phyloP scores from a whole-genome alignment of 1,139 yeast genomes.

The Geotrichum armillariae region DNA sequence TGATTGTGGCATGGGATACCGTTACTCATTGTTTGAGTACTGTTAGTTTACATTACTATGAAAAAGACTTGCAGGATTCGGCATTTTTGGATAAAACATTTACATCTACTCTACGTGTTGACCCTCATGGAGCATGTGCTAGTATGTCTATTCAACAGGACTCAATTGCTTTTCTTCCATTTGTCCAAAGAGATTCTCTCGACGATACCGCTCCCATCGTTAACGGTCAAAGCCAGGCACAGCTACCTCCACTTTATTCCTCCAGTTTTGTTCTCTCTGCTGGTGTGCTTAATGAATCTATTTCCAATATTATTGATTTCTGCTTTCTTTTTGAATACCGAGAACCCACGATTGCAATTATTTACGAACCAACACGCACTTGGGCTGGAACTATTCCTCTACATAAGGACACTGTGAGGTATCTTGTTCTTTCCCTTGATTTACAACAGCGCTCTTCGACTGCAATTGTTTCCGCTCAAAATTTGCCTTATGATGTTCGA shows the following conservation, averaged over 20 bases:
- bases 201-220: slow-evolving; percentile 25
- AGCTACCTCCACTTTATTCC: slow-evolving; percentile 27
- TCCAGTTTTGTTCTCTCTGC: slow-evolving; percentile 55
- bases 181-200: slow-evolving; percentile 46
- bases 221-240: slow-evolving; percentile 20
- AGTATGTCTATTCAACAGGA: slow-evolving; percentile 66
- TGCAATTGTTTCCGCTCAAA: slow-evolving; percentile 60
- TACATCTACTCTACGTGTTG: slow-evolving; percentile 57
- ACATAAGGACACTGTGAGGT: slow-evolving; percentile 62
- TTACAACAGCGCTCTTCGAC: slow-evolving; percentile 62
- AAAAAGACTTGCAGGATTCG: slow-evolving; percentile 56
- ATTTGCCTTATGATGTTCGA: slow-evolving; percentile 75
- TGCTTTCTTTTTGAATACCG: slow-evolving; percentile 69
- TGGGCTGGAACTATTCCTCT: slow-evolving; percentile 73
- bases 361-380: slow-evolving; percentile 61
- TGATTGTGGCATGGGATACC: slow-evolving; percentile 72
- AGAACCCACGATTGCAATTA: slow-evolving; percentile 77
- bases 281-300: slow-evolving; percentile 53
- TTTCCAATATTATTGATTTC: slow-evolving; percentile 65
- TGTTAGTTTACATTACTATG: slow-evolving; percentile 84
- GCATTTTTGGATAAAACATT: slow-evolving; percentile 49
- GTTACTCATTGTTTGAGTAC: slow-evolving; percentile 56
- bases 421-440: slow-evolving; percentile 64
- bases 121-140: slow-evolving; percentile 63
- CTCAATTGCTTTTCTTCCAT: slow-evolving; percentile 71